Evolutionary conservation across 108 stramenopile species (phyloP), one percentile per base, ranked within the genome.

Genomic region (Cyclotella sp.): DNA sequence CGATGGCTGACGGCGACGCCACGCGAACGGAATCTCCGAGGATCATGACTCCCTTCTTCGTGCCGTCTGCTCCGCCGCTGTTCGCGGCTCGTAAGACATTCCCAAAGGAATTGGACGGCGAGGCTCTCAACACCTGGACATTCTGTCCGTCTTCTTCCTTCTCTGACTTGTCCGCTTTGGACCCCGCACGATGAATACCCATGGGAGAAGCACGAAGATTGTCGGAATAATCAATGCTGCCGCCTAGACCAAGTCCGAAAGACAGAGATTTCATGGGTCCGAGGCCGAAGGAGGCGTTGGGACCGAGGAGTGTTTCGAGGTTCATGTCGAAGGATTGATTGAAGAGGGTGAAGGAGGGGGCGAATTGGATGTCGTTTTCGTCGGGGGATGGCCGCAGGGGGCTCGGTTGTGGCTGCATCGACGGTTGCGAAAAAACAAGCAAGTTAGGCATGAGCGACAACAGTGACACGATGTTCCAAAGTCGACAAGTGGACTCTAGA

Each of bases 261-360:
- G 88, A 91, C 19, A 86, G 66, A 10, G 83, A 83, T 55, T 87
- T 84, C 70, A 91, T 81, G 9, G 88, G 68, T 5, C 85, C 85
- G 30, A 91, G 64, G 27, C 74, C 74, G 43, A 81, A 75, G 19
- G 80, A 70, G n/a, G 89, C 53, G 72, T 75, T 69, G 74, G 78
- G 62, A 57, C 89, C 88, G 44, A 91, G 84, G 16, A 87, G 77
- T 44, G 78, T 69, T 42, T 84, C 88, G 9, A 85, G 72, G 64
- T 93, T 90, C 77, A 87, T 88, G 63, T 94, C 93, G 72, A 94
- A 94, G 21, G 91, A 92, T 73, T 90, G 85, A 55, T 94, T 94
- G 80, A 94, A 94, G 21, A 94, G 78, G 28, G 77, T 73, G 65
- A 92, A 94, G 14, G 91, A 90, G 16, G 90, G 88, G 24, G 88